phyloP scores from a whole-genome alignment of 1,139 yeast species.

The Sugiyamaella xylanicola region DNA sequence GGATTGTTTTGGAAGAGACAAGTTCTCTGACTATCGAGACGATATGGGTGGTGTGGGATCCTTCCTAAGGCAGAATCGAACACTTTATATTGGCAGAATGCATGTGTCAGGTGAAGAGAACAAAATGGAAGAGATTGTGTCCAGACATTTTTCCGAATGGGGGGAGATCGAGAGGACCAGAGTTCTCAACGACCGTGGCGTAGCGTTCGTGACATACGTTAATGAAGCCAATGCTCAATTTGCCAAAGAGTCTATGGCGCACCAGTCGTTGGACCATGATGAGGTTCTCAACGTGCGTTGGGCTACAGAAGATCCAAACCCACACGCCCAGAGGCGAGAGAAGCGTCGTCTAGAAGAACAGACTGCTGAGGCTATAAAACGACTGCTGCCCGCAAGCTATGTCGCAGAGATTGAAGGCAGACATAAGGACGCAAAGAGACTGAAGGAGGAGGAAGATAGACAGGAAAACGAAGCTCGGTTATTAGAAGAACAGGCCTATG shows the following conservation, averaged over 20 bases:
- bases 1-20: slow-evolving; percentile 94
- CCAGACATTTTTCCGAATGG: slow-evolving; percentile 65
- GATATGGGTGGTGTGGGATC: slow-evolving; percentile 97
- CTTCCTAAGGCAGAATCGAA: slow-evolving; percentile 66
- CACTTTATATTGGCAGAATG: slow-evolving; percentile 77
- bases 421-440: slow-evolving; percentile 19
- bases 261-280: slow-evolving; percentile 66
- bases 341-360: slow-evolving; percentile 44
- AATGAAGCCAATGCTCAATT: slow-evolving; percentile 81
- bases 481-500: slow-evolving; percentile 3
- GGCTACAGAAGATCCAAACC: slow-evolving; percentile 91
- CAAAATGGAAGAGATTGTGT: slow-evolving; percentile 49
- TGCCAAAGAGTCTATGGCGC: slow-evolving; percentile 91
- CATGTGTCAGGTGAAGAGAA: slow-evolving; percentile 38
- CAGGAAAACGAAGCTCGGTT: slow-evolving; percentile 2
- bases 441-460: slow-evolving; percentile 10
- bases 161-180: slow-evolving; percentile 73
- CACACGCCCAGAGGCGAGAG: slow-evolving; percentile 59
- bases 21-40: slow-evolving; percentile 77
- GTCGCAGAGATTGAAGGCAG: slow-evolving; percentile 37
- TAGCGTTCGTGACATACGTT: slow-evolving; percentile 77
- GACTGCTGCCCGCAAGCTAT: slow-evolving; percentile 38
- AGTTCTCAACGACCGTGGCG: slow-evolving; percentile 61
- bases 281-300: slow-evolving; percentile 76
- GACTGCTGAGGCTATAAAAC: slow-evolving; percentile 45